Evolutionary conservation across 2,329 filamentous ascomycete species (phyloP).

Genomic region (Fragosphaeria purpurea): DNA sequence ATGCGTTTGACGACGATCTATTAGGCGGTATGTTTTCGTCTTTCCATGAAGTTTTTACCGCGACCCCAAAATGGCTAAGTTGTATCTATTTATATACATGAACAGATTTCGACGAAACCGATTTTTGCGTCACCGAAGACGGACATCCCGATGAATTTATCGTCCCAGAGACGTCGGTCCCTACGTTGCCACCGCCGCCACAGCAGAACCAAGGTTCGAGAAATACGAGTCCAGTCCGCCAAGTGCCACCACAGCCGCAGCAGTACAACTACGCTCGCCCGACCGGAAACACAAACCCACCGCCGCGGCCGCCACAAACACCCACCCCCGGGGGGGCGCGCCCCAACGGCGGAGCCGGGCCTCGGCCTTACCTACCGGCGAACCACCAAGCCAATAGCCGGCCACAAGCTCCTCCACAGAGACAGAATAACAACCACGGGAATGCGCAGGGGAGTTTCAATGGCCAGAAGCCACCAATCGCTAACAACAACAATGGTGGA

Average conservation of each 20-base stretch:
- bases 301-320: conserved; percentile 12
- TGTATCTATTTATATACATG: conserved; percentile 16
- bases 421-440: not conserved
- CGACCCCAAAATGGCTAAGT: not conserved
- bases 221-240: conserved; percentile 13
- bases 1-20: conserved; percentile 30
- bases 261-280: not conserved
- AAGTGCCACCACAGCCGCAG: conserved; percentile 12
- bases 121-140: conserved; percentile 60
- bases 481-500: not conserved
- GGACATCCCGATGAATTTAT: conserved; percentile 70
- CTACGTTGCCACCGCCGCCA: conserved; percentile 8
- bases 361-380: conserved; percentile 5
- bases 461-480: conserved; percentile 11
- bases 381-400: conserved; percentile 1
- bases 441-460: conserved; percentile 6
- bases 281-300: not conserved
- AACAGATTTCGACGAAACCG: conserved; percentile 62
- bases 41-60: no score
- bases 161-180: conserved; percentile 30
- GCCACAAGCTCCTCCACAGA: not conserved
- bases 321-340: conserved; percentile 2
- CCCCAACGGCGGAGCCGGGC: not conserved
- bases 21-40: conserved; percentile 31
- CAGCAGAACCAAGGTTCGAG: conserved; percentile 14